phyloP scores from a whole-genome alignment of 2,329 filamentous ascomycete genomes.

The Penicillium hordei region DNA sequence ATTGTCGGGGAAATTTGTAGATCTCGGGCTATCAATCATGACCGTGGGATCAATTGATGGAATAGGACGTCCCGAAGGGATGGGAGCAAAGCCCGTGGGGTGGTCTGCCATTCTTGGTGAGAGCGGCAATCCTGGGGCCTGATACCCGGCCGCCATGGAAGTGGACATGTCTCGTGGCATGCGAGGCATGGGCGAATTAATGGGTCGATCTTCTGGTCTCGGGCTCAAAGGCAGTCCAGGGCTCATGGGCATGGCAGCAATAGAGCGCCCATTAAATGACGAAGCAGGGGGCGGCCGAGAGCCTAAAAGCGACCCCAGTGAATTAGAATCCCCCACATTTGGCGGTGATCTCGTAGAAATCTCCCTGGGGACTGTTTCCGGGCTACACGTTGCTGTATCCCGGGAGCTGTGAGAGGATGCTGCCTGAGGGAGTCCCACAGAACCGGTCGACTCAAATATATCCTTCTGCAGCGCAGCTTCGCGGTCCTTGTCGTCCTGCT shows the following conservation, averaged over 20 bases:
- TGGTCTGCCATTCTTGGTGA: constrained; percentile 73
- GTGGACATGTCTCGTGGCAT: constrained; percentile 51
- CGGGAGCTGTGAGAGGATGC: constrained; percentile 11
- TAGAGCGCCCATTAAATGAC: constrained; percentile 38
- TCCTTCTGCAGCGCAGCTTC: constrained; percentile 69
- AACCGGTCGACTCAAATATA: constrained; percentile 45
- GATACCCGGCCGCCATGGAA: constrained; percentile 58
- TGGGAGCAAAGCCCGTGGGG: constrained; percentile 69
- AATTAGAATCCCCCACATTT: constrained; percentile 24
- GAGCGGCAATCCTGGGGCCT: constrained; percentile 56
- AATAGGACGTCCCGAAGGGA: constrained; percentile 24
- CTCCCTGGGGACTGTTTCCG: constrained; percentile 55
- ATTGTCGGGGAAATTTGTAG: constrained; percentile 32
- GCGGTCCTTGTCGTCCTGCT: constrained; percentile 79
- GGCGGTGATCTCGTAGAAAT: constrained; percentile 37
- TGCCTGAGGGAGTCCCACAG: constrained; percentile 1
- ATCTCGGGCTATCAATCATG: constrained; percentile 36
- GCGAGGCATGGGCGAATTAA: constrained; percentile 60
- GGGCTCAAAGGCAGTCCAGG: constrained; percentile 65
- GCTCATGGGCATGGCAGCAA: constrained; percentile 54
- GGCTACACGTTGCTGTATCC: constrained; percentile 21
- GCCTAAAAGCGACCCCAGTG: constrained; percentile 35
- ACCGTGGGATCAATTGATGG: constrained; percentile 41
- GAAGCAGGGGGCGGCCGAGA: constrained; percentile 26
- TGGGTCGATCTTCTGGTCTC: constrained; percentile 59